Percentiles rank a stretch among this genome's conserved stretches.
phyloP scores from a whole-genome alignment of 768 basidiomycete species.

The Naganishia friedmannii region DNA sequence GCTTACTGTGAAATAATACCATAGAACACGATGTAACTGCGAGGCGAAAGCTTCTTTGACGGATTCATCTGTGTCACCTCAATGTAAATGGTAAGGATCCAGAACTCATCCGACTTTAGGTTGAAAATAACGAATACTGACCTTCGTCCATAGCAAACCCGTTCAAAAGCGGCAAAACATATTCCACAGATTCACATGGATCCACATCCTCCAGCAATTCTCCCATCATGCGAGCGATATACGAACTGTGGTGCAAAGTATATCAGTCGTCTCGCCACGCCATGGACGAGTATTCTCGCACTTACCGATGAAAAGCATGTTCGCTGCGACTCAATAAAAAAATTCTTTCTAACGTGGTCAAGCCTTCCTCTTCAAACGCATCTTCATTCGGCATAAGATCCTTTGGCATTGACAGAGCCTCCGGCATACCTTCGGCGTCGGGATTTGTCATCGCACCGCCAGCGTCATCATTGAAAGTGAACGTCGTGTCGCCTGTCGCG shows the following conservation, averaged over 20 bases:
- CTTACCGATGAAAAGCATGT: slow-evolving; percentile 61
- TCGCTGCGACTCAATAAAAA: slow-evolving; percentile 82
- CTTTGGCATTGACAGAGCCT: slow-evolving; percentile 41
- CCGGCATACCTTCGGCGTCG: slow-evolving; percentile 33
- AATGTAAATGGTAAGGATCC: not conserved
- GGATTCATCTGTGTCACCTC: slow-evolving; percentile 62
- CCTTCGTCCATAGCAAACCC: slow-evolving; percentile 82
- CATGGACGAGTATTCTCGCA: slow-evolving; percentile 7
- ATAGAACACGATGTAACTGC: slow-evolving; percentile 75
- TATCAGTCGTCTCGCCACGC: not conserved
- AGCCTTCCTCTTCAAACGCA: slow-evolving; percentile 70
- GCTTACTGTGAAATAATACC: slow-evolving; percentile 73
- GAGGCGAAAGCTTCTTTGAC: slow-evolving; percentile 84
- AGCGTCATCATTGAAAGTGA: not conserved
- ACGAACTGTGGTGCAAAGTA: slow-evolving; percentile 57
- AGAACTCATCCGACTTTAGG: not conserved
- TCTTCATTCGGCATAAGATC: slow-evolving; percentile 49
- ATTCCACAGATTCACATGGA: slow-evolving; percentile 84
- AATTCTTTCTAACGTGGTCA: slow-evolving; percentile 83
- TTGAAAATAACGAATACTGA: slow-evolving; percentile 50
- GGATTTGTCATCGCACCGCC: slow-evolving; percentile 16
- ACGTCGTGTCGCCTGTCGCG: not conserved
- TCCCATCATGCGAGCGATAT: slow-evolving; percentile 80
- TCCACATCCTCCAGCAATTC: slow-evolving; percentile 69
- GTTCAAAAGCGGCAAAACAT: slow-evolving; percentile 84